Base-by-base conservation (phyloP, 1,139 yeast genomes). In the Petasospora rhodanensis region DNA sequence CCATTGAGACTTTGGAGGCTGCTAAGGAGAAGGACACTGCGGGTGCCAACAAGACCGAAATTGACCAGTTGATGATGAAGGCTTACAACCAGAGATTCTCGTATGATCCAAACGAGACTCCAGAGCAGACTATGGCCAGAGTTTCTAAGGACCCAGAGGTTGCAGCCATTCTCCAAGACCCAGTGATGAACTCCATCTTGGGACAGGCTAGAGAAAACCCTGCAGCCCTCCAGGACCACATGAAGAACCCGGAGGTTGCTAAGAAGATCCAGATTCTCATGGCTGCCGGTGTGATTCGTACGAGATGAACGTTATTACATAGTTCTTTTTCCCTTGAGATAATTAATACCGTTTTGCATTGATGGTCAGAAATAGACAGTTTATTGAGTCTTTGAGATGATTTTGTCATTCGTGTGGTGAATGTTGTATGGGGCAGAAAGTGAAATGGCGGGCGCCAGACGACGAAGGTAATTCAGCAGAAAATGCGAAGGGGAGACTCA, bases 231-330 rank as follows among this genome's bases (percentile, higher is more conserved):
- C 93, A 85, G 58, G 97, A 91, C 51, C 98, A 93, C 64, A 87
- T 93, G 96, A 84, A 76, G 70, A 93, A 91, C 64, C 97, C 98
- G 22, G 94, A 79, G 46, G 87, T 93, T 35, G 76, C 79, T 53
- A 80, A 79, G 61, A 93, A 91, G 76, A 79, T 93, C 54, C 83
- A 84, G 59, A 74, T 84, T 55, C 74, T 93, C 62, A 81, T 89
- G 57, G 95, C 96, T 38, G 96, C 98, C 20, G 99, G 99, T 58
- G 86, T 93, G 39, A 89, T 93, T 56, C 83, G 96, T 61, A 87
- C 96, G 25, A 79, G 95, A 58, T 86, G 24, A 34, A 17, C n/a
- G 4, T 27, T 12, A 18, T 7, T 18, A 18, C 9, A 18, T 9
- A n/a, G n/a, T n/a, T 21, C 11, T 21, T 11, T 7, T 8, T 21